Evolutionary conservation across 1,139 yeast genomes (phyloP), one percentile per base, ranked within the genome.

Genomic region (Yamadazyma siamensis): DNA sequence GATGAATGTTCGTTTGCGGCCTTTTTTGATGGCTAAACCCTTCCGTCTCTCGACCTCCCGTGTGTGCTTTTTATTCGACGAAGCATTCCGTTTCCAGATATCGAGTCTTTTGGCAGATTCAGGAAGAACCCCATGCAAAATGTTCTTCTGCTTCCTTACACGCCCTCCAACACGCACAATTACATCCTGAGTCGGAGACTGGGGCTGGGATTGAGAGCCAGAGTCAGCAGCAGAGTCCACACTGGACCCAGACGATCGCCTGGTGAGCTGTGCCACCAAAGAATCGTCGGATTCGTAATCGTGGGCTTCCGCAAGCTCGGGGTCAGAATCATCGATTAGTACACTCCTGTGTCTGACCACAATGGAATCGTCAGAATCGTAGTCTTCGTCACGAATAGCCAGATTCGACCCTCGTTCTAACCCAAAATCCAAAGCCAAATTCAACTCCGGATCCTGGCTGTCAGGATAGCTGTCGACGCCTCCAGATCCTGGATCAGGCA

Each of bases 91-190:
- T 28, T 48, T 49, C 33, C 56, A 61, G n/a, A 56, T 40, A 5
- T 51, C 52, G 13, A 62, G 44, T 32, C 56, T 45, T 46, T 47
- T 59, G 13, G 69, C 64, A 2, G 70, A 63, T 34, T 65, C 71
- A 0, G 72, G 72, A 7, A 65, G 45, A 0, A 60, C 60, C 0
- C 71, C 71, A 18, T 52, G 42, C 10, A 65, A 41, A 4, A 62
- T 54, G 27, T 49, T 52, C 28, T 47, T 55, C 27, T 57, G 59
- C 29, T 51, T 59, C 27, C 58, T 34, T 17, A 43, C 38, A 21
- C 54, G 44, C 4, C 70, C 69, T 1, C 70, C 70, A 2, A 62
- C 61, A 22, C 56, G 33, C 3, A 61, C 56, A 7, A 51, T 32
- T 6, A 38, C 36, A 21, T 51, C 55, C 11, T 32, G 7, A 10